These are phyloP conservation scores for Clathrospora elynae DNA, from an alignment of 2,329 filamentous ascomycete species.

Conservation along the genomic window DNA sequence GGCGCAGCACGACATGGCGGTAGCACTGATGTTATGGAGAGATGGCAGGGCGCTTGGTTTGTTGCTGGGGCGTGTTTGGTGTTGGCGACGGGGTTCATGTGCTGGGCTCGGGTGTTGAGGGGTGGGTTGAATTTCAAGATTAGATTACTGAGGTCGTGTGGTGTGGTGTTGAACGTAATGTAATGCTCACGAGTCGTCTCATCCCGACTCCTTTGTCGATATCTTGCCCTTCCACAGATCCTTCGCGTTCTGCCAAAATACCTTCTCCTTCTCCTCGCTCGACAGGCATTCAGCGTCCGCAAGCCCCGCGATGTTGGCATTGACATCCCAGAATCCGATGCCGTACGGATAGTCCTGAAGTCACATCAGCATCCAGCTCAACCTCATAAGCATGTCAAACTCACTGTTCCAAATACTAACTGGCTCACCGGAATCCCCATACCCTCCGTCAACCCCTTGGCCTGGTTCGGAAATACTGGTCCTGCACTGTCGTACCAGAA, in stretches of 20 bases:
- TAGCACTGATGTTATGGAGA: too few relatives aligned
- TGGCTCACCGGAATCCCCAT: conserved; percentile 37
- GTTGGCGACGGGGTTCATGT: conserved; percentile 13
- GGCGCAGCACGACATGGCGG: too few relatives aligned
- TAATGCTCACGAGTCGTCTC: too few relatives aligned
- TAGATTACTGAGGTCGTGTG: too few relatives aligned
- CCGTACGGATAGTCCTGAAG: conserved; percentile 45
- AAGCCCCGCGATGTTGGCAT: conserved; percentile 41
- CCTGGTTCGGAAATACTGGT: conserved; percentile 45
- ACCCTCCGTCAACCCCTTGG: conserved; percentile 43
- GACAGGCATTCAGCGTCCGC: conserved; percentile 29
- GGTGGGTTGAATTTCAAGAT: neutral
- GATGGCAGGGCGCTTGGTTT: conserved; percentile 34
- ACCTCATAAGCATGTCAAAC: conserved; percentile 13
- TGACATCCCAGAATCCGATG: conserved; percentile 46
- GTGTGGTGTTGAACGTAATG: too few relatives aligned
- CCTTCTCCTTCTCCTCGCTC: conserved; percentile 29
- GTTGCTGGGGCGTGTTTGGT: conserved; percentile 16
- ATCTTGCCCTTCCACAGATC: conserved; percentile 37
- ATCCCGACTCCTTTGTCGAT: too few relatives aligned
- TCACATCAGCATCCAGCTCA: neutral
- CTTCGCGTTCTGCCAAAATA: conserved; percentile 37
- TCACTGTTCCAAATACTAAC: conserved; percentile 47
- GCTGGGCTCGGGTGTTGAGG: conserved; percentile 12
- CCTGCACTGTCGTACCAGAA: conserved; percentile 49